Evolutionary conservation across 257 asterid species (phyloP), one percentile per base, ranked within the genome.

Genomic region (Lithospermum erythrorhizon): DNA sequence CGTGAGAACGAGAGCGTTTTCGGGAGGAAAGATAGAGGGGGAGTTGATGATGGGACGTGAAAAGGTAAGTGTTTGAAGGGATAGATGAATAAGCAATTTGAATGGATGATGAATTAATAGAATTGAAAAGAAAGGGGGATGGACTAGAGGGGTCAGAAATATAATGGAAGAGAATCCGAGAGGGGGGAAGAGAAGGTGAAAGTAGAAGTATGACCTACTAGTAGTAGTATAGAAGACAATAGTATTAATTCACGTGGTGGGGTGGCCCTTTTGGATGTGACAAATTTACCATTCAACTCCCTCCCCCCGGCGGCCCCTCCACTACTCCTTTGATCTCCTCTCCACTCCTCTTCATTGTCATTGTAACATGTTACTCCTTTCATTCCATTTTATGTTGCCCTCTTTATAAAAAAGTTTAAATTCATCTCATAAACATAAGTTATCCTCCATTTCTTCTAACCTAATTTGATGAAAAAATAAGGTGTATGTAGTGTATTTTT

Each of bases 231-330:
- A 21, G 21, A 17, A 35, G 23, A 41, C 15, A 32, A 37, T 30
- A 45, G 30, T 24, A 62, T 55, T 59, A 55, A 37, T 67, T 59
- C 76, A 67, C 64, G 73, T 70, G 73, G 79, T 66, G 79, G 79
- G 65, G 62, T 24, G 27, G 27, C 79, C 27, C 4, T 4, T 3
- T 0, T 2, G 20, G 55, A 58, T 27, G 49, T 47, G 68, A 51
- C 57, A 47, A 18, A 58, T 54, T 74, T 66, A 66, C 70, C 67
- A 70, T 67, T 75, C 73, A 75, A 21, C 64, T 18, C 59, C 65
- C 61, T 30, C 37, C 37, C 37, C 8, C 54, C 47, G 56, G 61
- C 68, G 63, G 68, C 63, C 65, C 74, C 70, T 19, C 61, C 23
- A 59, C 16, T 49, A 4, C 49, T 6, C 58, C 2, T 21, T 23